Evolutionary conservation across 2,329 filamentous ascomycete genomes (phyloP).

Genomic region (Ascochyta pisi): DNA sequence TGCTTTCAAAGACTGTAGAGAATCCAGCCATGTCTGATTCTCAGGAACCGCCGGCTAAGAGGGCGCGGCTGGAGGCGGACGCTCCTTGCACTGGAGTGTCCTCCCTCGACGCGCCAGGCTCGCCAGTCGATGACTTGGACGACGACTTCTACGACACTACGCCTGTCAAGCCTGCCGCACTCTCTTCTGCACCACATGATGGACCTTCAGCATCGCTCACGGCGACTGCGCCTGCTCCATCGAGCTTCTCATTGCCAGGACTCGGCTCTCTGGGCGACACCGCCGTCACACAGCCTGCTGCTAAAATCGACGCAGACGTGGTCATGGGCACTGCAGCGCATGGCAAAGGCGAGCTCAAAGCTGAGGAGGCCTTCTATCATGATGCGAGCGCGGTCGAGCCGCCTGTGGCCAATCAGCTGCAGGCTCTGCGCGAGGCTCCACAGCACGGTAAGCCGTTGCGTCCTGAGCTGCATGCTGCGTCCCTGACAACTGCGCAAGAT

Average conservation of each 20-base stretch:
- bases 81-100: slow-evolving; percentile 44
- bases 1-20: slow-evolving; percentile 36
- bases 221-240: slow-evolving; percentile 33
- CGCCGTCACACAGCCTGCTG: slow-evolving; percentile 27
- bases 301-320: slow-evolving; percentile 24
- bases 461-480: slow-evolving; percentile 28
- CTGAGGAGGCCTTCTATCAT: slow-evolving; percentile 39
- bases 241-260: slow-evolving; percentile 43
- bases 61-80: slow-evolving; percentile 49
- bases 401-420: slow-evolving; percentile 31
- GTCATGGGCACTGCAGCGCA: slow-evolving; percentile 27
- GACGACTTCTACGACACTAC: slow-evolving; percentile 49
- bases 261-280: slow-evolving; percentile 42
- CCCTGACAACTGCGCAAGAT: slow-evolving; percentile 34
- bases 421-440: slow-evolving; percentile 30
- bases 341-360: slow-evolving; percentile 46
- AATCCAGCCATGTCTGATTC: slow-evolving; percentile 44
- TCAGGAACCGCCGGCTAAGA: slow-evolving; percentile 51
- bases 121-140: slow-evolving; percentile 50
- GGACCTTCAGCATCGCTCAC: slow-evolving; percentile 27
- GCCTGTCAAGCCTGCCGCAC: slow-evolving; percentile 37
- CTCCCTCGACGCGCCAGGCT: slow-evolving; percentile 46
- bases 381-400: slow-evolving; percentile 31
- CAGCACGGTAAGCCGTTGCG: slow-evolving; percentile 38
- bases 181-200: slow-evolving; percentile 26